Base-by-base conservation (phyloP, 2,329 filamentous ascomycete genomes). In the Phaeomoniella chlamydospora region DNA sequence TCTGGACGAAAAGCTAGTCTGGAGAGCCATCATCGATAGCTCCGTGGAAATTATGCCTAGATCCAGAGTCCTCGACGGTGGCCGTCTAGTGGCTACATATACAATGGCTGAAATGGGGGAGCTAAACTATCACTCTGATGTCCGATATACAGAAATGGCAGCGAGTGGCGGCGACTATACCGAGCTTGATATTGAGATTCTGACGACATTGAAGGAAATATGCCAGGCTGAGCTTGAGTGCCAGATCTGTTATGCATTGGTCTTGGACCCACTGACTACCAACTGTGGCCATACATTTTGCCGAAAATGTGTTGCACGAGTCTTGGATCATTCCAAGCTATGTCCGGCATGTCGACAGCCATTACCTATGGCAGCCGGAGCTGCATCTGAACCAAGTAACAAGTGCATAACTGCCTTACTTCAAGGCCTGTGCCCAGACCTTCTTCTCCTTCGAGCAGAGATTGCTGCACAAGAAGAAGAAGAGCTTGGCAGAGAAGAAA, bases 251-350 rank as follows among this genome's bases (percentile, higher is more conserved):
- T 92, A 88, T 54, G 72, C 76, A 29, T 57, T 92, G 15, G 80
- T 88, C 53, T 62, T 85, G 41, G 81, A 93, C 41, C 85, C 87
- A 0, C 64, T 87, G 35, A 94, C 86, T 0, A 92, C 84, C 0
- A 68, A 73, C 2, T 94, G 87, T 48, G 87, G 87, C 1, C 87
- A 94, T 54, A 94, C 85, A 0, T 88, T 90, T 49, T 94, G 87
- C 54, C 76, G 81, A 14, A 70, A 72, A 40, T 94, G 87, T 52
- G 64, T 94, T 15, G 72, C 77, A 38, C 74, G 80, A 32, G 74
- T 82, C 4, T 64, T 92, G 40, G 80, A 88, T 47, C 80, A 90
- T 51, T 80, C 80, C 2, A 70, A 73, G 38, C 67, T 80, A 37
- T 94, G 87, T 49, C 86, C 87, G 0, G 70, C 86, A 11, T 94